Conservation (phyloP, 768 basidiomycete species). For the Tulasnella sp. region DNA sequence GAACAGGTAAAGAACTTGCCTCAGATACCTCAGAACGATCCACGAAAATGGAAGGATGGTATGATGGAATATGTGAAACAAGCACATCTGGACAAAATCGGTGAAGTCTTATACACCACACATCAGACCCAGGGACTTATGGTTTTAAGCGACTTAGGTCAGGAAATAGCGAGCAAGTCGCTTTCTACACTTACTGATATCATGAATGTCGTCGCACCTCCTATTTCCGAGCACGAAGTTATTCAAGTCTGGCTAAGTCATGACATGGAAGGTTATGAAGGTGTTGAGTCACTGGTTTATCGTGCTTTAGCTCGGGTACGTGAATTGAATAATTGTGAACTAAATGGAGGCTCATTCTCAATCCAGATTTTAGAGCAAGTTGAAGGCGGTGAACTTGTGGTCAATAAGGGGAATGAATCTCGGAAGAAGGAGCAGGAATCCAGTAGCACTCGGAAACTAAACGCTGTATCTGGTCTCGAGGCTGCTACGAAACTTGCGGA, state of each 20-base stretch:
- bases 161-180: conserved; percentile 81
- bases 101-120: conserved; percentile 32
- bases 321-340: neutral
- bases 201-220: conserved; percentile 92
- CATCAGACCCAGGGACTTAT: neutral
- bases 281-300: conserved; percentile 88
- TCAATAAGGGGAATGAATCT: conserved; percentile 70
- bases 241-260: conserved; percentile 93
- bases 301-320: conserved; percentile 63
- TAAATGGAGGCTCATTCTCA: neutral
- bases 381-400: conserved; percentile 79
- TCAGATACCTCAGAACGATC: conserved; percentile 41
- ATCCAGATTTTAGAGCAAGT: conserved; percentile 84
- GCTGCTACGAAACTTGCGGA: conserved; percentile 76
- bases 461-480: conserved; percentile 72
- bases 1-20: conserved; percentile 84
- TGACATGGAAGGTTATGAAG: conserved; percentile 94
- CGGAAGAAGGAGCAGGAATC: conserved; percentile 45
- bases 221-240: conserved; percentile 96
- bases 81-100: conserved; percentile 79
- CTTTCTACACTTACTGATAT: conserved; percentile 83
- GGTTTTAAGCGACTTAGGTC: conserved; percentile 36
- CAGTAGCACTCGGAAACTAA: conserved; percentile 49
- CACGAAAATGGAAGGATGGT: conserved; percentile 77
- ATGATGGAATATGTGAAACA: conserved; percentile 78